phyloP scores from a whole-genome alignment of 2,329 filamentous ascomycete genomes.

The Claviceps paspali region DNA sequence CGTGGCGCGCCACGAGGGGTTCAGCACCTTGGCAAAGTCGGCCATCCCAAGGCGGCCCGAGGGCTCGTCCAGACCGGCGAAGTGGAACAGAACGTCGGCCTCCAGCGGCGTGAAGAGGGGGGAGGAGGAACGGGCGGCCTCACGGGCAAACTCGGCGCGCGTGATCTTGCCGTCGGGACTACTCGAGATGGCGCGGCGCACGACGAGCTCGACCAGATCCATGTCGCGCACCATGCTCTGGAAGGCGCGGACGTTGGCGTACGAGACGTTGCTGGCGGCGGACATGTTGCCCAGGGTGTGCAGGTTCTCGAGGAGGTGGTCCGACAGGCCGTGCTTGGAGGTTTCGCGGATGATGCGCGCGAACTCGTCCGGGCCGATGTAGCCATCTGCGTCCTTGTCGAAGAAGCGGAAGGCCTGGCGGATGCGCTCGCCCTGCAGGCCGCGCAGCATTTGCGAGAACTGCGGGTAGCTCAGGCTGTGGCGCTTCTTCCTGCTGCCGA shows the following conservation, averaged over 20 bases:
- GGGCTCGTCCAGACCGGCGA: slow-evolving; percentile 80
- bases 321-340: slow-evolving; percentile 87
- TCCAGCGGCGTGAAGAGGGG: slow-evolving; percentile 97
- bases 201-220: slow-evolving; percentile 89
- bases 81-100: slow-evolving; percentile 96
- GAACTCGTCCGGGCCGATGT: slow-evolving; percentile 90
- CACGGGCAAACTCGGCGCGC: slow-evolving; percentile 82
- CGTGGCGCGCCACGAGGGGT: slow-evolving; percentile 85
- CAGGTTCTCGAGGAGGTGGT: slow-evolving; percentile 84
- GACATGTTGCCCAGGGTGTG: slow-evolving; percentile 92
- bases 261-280: slow-evolving; percentile 82
- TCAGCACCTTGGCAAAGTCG: slow-evolving; percentile 91
- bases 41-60: slow-evolving; percentile 67
- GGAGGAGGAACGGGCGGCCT: slow-evolving; percentile 80
- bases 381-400: slow-evolving; percentile 83
- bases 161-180: slow-evolving; percentile 87
- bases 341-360: slow-evolving; percentile 93
- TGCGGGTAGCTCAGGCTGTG: slow-evolving; percentile 91
- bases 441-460: slow-evolving; percentile 95
- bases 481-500: slow-evolving; percentile 71
- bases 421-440: slow-evolving; percentile 88
- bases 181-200: slow-evolving; percentile 72
- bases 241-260: slow-evolving; percentile 93
- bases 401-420: slow-evolving; percentile 87
- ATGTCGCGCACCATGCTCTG: slow-evolving; percentile 97